Conservation (phyloP, 2,329 filamentous ascomycete species). For the Botrytis fragariae region DNA sequence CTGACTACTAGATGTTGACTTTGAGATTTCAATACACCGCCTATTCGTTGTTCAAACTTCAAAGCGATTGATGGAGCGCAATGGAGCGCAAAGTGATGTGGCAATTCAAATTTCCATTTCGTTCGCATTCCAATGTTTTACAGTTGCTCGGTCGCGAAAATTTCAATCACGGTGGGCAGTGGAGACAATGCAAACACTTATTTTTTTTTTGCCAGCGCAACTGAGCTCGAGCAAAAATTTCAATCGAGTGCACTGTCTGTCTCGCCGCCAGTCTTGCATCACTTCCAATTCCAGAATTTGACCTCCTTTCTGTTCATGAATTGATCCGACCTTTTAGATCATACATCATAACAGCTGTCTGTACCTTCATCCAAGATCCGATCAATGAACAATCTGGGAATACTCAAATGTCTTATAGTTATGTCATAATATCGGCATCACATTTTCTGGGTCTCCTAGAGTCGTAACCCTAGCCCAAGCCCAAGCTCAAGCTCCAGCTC, state of each 20-base stretch:
- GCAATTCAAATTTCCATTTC: background rate
- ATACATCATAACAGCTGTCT: background rate
- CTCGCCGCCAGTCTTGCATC: background rate
- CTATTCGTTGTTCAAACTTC: background rate
- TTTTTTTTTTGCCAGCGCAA: background rate
- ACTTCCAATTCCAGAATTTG: background rate
- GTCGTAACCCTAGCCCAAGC: background rate
- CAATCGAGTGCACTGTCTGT: background rate
- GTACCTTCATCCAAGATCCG: background rate
- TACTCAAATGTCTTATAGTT: background rate
- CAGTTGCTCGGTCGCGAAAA: background rate
- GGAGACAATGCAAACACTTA: background rate
- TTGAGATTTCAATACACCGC: background rate
- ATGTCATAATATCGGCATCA: background rate
- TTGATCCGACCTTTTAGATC: background rate
- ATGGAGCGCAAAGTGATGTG: conserved; percentile 4
- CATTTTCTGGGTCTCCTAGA: background rate
- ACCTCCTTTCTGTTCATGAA: background rate
- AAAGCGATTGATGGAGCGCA: background rate
- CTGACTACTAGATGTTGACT: background rate
- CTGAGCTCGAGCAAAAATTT: background rate
- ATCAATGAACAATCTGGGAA: background rate
- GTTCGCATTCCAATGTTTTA: background rate
- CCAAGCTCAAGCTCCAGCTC: background rate
- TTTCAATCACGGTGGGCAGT: background rate